Conservation (phyloP, 805 yeast genomes). For the Cyberlindnera americana region DNA sequence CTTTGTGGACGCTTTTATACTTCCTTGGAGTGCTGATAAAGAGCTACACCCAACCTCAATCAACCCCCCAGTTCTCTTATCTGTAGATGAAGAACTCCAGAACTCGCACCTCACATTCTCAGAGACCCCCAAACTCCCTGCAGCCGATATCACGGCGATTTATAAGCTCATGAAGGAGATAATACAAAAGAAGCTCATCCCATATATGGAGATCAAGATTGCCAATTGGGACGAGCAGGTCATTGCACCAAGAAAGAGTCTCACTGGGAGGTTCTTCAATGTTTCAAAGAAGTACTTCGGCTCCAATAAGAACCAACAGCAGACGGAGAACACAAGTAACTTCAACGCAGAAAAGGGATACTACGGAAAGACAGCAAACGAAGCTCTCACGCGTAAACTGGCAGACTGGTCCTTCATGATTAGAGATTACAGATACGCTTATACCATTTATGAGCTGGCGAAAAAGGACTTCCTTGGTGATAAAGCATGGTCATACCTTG, state of each 20-base stretch:
- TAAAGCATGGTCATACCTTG: constrained; percentile 76
- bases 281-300: constrained; percentile 58
- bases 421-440: constrained; percentile 84
- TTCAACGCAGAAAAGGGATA: constrained; percentile 52
- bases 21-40: constrained; percentile 14
- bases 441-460: constrained; percentile 75
- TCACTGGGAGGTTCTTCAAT: constrained; percentile 68
- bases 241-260: constrained; percentile 69
- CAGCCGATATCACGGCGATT: constrained; percentile 12
- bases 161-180: constrained; percentile 26
- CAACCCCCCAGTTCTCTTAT: constrained; percentile 32
- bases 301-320: constrained; percentile 20
- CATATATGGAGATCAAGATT: constrained; percentile 84
- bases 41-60: constrained; percentile 17
- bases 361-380: constrained; percentile 62
- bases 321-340: constrained; percentile 26
- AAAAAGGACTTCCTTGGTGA: constrained; percentile 74
- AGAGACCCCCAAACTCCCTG: constrained; percentile 15
- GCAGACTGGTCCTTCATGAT: constrained; percentile 93
- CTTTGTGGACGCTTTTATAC: constrained; percentile 31
- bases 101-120: constrained; percentile 16
- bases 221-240: constrained; percentile 81
- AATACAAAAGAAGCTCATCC: constrained; percentile 46
- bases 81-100: constrained; percentile 46
- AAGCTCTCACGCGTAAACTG: constrained; percentile 70